A percentile compares a stretch with the other conserved stretches of the same genome.
Evolutionary conservation across 805 yeast genomes (phyloP).

Genomic region (Barnettozyma sp.): DNA sequence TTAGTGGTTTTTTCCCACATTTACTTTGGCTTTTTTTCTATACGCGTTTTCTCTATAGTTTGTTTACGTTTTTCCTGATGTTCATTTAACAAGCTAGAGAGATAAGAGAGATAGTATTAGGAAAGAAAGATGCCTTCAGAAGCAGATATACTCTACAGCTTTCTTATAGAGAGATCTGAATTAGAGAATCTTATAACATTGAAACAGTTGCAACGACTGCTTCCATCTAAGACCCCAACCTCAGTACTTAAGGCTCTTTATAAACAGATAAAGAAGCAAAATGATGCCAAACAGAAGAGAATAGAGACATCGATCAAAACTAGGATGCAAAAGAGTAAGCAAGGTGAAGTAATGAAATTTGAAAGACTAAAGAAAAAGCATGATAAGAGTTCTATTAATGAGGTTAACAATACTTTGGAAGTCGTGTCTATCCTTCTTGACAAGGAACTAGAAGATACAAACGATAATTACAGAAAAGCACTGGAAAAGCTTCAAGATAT

Average conservation of each 20-base stretch:
- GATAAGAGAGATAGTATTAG: too few species aligned
- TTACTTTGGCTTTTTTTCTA: too few species aligned
- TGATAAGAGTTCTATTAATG: not conserved
- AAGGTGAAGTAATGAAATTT: not conserved
- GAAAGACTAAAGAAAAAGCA: not conserved
- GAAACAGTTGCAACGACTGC: constrained; percentile 10
- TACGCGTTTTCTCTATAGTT: too few species aligned
- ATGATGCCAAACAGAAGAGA: constrained; percentile 1
- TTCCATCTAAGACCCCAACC: constrained; percentile 13
- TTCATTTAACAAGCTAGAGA: too few species aligned
- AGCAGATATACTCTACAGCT: constrained; percentile 12
- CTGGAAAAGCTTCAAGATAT: constrained; percentile 1
- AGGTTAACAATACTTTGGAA: constrained; percentile 21
- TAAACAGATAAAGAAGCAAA: constrained; percentile 5
- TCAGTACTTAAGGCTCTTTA: constrained; percentile 5
- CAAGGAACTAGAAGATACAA: constrained; percentile 18
- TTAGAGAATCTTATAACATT: constrained; percentile 7
- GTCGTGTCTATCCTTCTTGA: constrained; percentile 26
- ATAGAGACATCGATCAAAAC: constrained; percentile 9
- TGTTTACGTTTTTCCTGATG: too few species aligned
- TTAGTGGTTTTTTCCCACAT: too few species aligned
- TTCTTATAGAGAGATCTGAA: constrained; percentile 15
- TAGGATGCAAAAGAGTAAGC: not conserved
- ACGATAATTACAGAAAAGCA: constrained; percentile 20
- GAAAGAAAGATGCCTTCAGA: constrained; percentile 19